phyloP scores from a whole-genome alignment of 805 yeast genomes.

The Kodamaea kaohsiungensis region DNA sequence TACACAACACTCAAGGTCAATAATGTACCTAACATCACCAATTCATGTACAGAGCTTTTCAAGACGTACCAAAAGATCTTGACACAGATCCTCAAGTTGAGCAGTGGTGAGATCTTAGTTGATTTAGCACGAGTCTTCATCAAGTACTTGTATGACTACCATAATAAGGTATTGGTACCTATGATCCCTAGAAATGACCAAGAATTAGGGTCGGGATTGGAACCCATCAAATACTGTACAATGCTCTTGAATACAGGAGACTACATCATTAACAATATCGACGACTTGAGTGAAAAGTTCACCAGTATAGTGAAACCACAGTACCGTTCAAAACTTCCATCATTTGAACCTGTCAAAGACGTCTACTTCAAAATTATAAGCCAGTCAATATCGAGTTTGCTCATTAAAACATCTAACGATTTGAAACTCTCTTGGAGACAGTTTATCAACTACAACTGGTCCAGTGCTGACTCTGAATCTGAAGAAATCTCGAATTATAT shows the following conservation, averaged over 20 bases:
- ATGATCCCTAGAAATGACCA: conserved; percentile 48
- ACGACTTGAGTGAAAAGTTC: conserved; percentile 69
- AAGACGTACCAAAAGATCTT: conserved; percentile 71
- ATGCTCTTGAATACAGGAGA: conserved; percentile 85
- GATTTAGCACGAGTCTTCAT: conserved; percentile 60
- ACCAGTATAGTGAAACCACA: conserved; percentile 39
- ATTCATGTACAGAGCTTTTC: conserved; percentile 86
- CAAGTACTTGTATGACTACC: conserved; percentile 57
- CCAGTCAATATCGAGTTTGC: conserved; percentile 54
- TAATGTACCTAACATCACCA: conserved; percentile 66
- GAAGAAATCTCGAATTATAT: conserved; percentile 70
- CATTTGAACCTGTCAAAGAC: conserved; percentile 58
- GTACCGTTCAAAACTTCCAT: conserved; percentile 38
- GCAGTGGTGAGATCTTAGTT: conserved; percentile 49
- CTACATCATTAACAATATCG: conserved; percentile 76
- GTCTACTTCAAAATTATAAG: conserved; percentile 59
- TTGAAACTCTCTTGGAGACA: conserved; percentile 80
- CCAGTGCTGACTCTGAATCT: conserved; percentile 12
- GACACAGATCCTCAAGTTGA: conserved; percentile 54
- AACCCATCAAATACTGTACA: conserved; percentile 66
- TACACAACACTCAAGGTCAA: conserved; percentile 43
- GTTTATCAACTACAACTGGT: conserved; percentile 76
- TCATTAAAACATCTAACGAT: conserved; percentile 60
- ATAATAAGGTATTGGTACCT: conserved; percentile 32
- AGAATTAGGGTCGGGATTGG: conserved; percentile 46